Conservation (phyloP, 2,329 filamentous ascomycete genomes). For the Aspergillus ustus region DNA sequence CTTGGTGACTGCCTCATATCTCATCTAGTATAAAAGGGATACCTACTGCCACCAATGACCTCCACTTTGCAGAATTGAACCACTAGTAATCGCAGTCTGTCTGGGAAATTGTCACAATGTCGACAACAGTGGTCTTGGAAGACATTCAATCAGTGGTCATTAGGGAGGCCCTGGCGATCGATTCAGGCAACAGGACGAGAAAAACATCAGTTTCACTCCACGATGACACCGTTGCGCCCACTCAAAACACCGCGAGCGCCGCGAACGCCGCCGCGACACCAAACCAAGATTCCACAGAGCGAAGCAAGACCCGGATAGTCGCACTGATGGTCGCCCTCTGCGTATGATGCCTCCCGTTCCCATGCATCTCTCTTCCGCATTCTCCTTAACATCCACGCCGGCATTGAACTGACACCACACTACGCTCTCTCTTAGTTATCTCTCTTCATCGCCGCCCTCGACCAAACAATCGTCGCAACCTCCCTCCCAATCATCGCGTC, state of each 20-base stretch:
- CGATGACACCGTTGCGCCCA: background rate
- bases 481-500: slow-evolving; percentile 60
- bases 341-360: background rate
- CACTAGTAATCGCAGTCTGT: background rate
- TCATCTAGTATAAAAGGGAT: background rate
- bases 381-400: too few relatives aligned
- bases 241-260: background rate
- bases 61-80: background rate
- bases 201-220: background rate
- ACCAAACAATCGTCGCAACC: slow-evolving; percentile 59
- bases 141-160: background rate
- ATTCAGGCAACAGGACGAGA: background rate
- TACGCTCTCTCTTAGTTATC: slow-evolving; percentile 7
- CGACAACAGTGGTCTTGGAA: background rate
- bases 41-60: background rate
- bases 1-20: background rate
- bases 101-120: background rate
- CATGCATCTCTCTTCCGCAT: background rate
- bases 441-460: slow-evolving; percentile 23
- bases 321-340: background rate
- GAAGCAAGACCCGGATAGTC: background rate
- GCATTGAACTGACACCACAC: background rate
- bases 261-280: too few relatives aligned
- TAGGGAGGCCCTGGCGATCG: too few relatives aligned
- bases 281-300: background rate